Base-by-base conservation (phyloP, 345 rosid species). In the Arabis hirsuta region DNA sequence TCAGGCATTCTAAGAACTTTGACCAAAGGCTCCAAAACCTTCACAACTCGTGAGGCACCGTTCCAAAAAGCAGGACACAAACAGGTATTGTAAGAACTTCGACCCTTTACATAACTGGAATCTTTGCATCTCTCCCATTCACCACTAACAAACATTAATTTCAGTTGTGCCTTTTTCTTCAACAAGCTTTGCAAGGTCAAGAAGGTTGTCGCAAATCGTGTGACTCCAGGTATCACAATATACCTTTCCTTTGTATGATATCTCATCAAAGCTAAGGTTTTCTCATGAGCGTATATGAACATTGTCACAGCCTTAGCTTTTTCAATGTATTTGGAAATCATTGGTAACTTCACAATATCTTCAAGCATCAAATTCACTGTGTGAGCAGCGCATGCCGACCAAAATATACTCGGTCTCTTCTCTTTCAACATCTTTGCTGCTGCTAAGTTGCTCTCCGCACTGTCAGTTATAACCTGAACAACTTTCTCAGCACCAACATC, bases 181-280 rank as follows among this genome's bases (percentile, higher is more conserved):
- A 39, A 36, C 24, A 65, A 65, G 5, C 59, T 38, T 12, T 65
- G 70, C 14, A 65, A 12, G 0, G 70, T 65, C 59, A 51, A 51
- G 14, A 65, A 38, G 4, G 36, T 36, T 22, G 70, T 65, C 32
- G 69, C 44, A 20, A 64, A 47, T 22, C 4, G 47, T 8, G 45
- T 47, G 27, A 64, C 32, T 46, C 56, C 56, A 6, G 8, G 42
- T 36, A 12, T 46, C 29, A 47, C 31, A 12, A 47, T 34, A 64
- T 48, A 38, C 24, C 6, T 51, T 46, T 51, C 53, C 8, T 52
- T 65, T 0, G 32, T 38, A 6, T 5, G 9, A n/a, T 3, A 9
- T 51, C 70, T 51, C 48, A 65, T 36, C 59, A 14, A 13, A 64
- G 3, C 9, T 3, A 22, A 22, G 7, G 31, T 51, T 32, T 64